These are phyloP conservation scores for Pulveroboletus ravenelii DNA, from an alignment of 768 basidiomycete species.

Conservation along the genomic window DNA sequence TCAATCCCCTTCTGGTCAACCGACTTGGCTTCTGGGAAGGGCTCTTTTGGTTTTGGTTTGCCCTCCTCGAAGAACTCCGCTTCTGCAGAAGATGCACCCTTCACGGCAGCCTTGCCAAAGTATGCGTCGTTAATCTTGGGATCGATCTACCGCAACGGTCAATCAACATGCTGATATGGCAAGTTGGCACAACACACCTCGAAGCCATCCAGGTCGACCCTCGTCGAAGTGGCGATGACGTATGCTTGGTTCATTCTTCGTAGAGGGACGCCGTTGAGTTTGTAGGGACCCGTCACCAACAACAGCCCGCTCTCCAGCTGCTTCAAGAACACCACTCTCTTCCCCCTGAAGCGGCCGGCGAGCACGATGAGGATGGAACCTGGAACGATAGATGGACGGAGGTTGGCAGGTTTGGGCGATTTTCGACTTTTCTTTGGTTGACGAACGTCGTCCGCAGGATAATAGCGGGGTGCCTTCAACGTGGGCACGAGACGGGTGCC, in stretches of 20 bases:
- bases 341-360: slow-evolving; percentile 96
- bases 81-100: slow-evolving; percentile 78
- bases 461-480: slow-evolving; percentile 82
- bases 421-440: slow-evolving; percentile 92
- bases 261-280: slow-evolving; percentile 97
- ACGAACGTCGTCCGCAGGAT: slow-evolving; percentile 92
- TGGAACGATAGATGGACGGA: slow-evolving; percentile 86
- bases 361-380: slow-evolving; percentile 95
- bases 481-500: slow-evolving; percentile 83
- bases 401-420: slow-evolving; percentile 66
- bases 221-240: slow-evolving; percentile 96
- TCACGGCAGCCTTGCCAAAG: slow-evolving; percentile 76
- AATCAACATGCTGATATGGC: neutral
- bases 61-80: slow-evolving; percentile 96
- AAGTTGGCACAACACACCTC: slow-evolving; percentile 48
- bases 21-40: slow-evolving; percentile 82
- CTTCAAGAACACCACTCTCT: slow-evolving; percentile 98
- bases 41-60: slow-evolving; percentile 84
- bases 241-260: slow-evolving; percentile 98
- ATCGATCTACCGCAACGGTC: slow-evolving; percentile 52
- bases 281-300: slow-evolving; percentile 96
- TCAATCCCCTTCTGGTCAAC: slow-evolving; percentile 90
- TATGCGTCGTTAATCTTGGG: slow-evolving; percentile 92
- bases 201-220: slow-evolving; percentile 72
- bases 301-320: slow-evolving; percentile 88